phyloP scores from a whole-genome alignment of 805 yeast species.

The Nakazawaea ambrosiae region DNA sequence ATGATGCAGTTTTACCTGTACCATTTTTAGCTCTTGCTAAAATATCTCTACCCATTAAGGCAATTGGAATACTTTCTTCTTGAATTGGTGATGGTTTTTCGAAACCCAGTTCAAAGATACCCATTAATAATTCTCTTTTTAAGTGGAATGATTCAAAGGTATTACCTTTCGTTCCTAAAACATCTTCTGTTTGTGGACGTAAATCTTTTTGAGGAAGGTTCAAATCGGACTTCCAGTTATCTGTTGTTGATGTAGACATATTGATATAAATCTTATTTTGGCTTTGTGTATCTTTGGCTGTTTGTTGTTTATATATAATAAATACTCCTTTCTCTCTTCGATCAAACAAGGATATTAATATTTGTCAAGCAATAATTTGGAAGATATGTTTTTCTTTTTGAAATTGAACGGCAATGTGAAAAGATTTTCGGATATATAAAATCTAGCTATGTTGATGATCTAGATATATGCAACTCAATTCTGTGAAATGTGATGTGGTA shows the following conservation, averaged over 20 bases:
- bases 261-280: conserved; percentile 5
- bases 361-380: no score
- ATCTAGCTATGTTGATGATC: no score
- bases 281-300: background rate
- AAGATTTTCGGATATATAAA: no score
- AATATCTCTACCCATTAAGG: conserved; percentile 90
- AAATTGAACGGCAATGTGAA: no score
- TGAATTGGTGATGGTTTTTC: conserved; percentile 98
- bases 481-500: no score
- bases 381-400: no score
- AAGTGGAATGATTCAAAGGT: conserved; percentile 88
- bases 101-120: conserved; percentile 97
- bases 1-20: conserved; percentile 98
- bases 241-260: conserved; percentile 17
- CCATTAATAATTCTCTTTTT: conserved; percentile 93
- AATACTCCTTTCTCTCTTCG: no score
- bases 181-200: conserved; percentile 98
- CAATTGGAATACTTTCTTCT: conserved; percentile 94
- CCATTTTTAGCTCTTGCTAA: conserved; percentile 98
- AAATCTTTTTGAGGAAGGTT: conserved; percentile 78
- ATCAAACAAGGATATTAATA: no score
- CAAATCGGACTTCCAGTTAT: conserved; percentile 68
- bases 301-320: background rate
- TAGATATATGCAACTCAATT: no score
- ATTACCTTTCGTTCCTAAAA: conserved; percentile 82